Base-by-base conservation (phyloP, 495 filamentous ascomycete genomes). In the Daldinia bambusicola region DNA sequence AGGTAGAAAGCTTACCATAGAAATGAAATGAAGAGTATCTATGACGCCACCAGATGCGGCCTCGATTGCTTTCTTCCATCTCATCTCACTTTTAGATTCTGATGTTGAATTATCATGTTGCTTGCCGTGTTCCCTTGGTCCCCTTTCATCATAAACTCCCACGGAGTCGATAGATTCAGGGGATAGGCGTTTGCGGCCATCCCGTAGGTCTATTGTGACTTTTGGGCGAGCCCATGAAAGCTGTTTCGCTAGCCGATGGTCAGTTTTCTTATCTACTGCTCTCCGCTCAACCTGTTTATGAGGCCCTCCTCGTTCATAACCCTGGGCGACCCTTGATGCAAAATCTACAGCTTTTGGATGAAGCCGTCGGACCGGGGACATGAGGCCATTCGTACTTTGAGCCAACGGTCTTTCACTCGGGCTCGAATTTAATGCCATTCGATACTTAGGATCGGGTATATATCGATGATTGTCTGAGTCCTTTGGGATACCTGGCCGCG, bases 21-120 rank as follows among this genome's bases (percentile, higher is more conserved):
- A 66, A 26, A 73, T 66, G 38, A 41, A 16, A 26, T 73, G 70
- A n/a, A 73, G 61, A 7, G 62, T 66, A 52, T 73, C 70, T 26
- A 69, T 52, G 22, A 69, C 56, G 0, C 70, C 66, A 8, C 22
- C 20, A 36, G 66, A 73, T 8, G 70, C 70, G 2, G 34, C 66
- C 26, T 69, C 57, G 26, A 73, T 66, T 55, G 70, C 70, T 1
- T 66, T 38, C 41, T 69, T 41, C 70, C 70, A 73, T 50, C 38
- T 68, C 2, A 22, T 18, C 31, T 73, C 70, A 31, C 55, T 32
- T 8, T 6, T 53, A 18, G 52, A 32, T 30, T 58, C 52, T 12
- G 22, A 30, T n/a, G 12, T 13, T 22, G 31, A 20, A 4, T 60
- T 50, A 0, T 16, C 36, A 18, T 18, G 41, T 14, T 45, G 57